Evolutionary conservation across 352 stramenopile species (phyloP).

Genomic region (Globisporangium emineosum): DNA sequence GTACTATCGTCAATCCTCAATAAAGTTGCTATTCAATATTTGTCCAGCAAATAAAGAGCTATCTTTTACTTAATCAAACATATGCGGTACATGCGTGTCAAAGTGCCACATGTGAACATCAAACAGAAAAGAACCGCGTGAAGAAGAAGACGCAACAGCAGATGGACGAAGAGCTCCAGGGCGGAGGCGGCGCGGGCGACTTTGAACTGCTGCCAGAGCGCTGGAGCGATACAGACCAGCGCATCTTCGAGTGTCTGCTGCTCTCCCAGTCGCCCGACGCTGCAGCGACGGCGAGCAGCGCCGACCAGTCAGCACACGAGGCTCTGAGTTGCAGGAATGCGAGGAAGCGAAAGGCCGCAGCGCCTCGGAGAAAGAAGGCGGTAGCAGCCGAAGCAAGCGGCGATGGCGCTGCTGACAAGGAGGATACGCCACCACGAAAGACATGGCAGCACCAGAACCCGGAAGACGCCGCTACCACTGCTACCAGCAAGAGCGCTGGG

Average conservation of each 20-base stretch:
- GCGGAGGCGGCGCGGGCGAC: not conserved
- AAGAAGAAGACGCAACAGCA: not conserved
- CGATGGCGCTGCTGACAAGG: not conserved
- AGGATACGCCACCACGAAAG: not conserved
- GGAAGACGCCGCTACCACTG: not conserved
- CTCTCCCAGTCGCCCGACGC: conserved; percentile 13
- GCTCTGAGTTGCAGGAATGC: not conserved
- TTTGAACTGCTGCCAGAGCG: conserved; percentile 4
- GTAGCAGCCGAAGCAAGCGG: not conserved
- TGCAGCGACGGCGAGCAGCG: not conserved
- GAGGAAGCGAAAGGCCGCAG: not conserved
- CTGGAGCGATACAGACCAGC: conserved; percentile 11
- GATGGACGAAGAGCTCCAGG: not conserved
- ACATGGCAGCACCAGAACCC: not conserved
- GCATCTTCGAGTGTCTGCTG: conserved; percentile 30
- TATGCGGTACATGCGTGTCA: not conserved
- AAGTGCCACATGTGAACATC: not conserved
- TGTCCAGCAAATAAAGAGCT: not conserved
- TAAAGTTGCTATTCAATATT: not conserved
- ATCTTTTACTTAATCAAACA: not conserved
- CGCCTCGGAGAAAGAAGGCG: not conserved
- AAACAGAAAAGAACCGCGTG: not conserved
- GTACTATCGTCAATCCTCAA: not conserved
- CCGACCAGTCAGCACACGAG: not conserved
- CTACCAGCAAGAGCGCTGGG: conserved; percentile 10